phyloP scores from a whole-genome alignment of 2,329 filamentous ascomycete species.

The Mollisiaceae sp. region DNA sequence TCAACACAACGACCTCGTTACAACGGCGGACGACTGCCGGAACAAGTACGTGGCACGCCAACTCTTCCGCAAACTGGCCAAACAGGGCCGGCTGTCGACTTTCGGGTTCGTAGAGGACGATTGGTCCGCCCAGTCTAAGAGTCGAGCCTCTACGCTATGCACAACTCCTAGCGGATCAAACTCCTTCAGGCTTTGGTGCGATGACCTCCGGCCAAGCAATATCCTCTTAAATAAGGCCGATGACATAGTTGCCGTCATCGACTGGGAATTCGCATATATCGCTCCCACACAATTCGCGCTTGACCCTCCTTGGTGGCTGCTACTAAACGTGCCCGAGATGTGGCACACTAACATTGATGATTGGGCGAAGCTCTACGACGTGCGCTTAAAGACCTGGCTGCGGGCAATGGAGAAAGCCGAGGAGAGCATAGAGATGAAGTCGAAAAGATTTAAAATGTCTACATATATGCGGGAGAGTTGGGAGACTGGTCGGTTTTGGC shows the following conservation, averaged over 20 bases:
- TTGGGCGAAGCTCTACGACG: constrained; percentile 44
- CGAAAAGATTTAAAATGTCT: constrained; percentile 29
- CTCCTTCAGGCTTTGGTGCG: constrained; percentile 40
- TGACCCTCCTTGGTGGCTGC: constrained; percentile 49
- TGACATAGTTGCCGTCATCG: constrained; percentile 44
- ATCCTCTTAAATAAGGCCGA: constrained; percentile 42
- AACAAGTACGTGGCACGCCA: constrained; percentile 51
- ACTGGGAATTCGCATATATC: constrained; percentile 49
- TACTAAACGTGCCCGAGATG: constrained; percentile 42
- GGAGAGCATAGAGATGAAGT: constrained; percentile 19
- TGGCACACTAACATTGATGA: constrained; percentile 42
- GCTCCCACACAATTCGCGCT: constrained; percentile 44
- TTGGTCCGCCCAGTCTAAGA: constrained; percentile 41
- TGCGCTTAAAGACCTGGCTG: constrained; percentile 44
- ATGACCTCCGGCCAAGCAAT: constrained; percentile 45
- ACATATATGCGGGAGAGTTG: constrained; percentile 46
- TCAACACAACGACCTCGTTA: constrained; percentile 48
- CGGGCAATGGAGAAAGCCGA: constrained; percentile 43
- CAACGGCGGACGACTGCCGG: constrained; percentile 46
- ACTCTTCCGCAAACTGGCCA: constrained; percentile 43
- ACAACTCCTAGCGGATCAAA: constrained; percentile 30
- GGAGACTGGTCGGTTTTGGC: constrained; percentile 43
- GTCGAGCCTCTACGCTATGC: not conserved
- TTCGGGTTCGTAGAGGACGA: constrained; percentile 34
- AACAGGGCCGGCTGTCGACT: constrained; percentile 28